Base-by-base conservation (phyloP, 1,284 basidiomycete species). In the Sporisorium iseilematis-ciliati region DNA sequence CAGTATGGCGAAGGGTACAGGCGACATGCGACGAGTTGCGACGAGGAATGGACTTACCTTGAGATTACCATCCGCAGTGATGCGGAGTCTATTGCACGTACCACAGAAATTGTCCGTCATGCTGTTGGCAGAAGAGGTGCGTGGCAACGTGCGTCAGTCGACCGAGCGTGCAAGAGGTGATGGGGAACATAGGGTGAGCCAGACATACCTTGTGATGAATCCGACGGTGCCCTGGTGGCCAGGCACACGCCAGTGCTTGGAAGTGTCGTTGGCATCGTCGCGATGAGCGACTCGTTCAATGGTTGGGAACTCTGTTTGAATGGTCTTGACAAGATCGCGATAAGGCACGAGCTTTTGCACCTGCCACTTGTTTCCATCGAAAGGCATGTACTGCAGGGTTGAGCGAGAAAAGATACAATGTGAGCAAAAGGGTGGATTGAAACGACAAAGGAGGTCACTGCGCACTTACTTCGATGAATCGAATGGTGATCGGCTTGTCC, bases 21-120 rank as follows among this genome's bases (percentile, higher is more conserved):
- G 12, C 29, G 38, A 29, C 33, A 16, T 31, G 35, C 11, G 26
- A 48, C 10, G 46, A 7, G 46, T 21, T 16, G 52, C 16, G 38
- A 42, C 26, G 35, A 21, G 40, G 12, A 5, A 35, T 16, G 12
- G 18, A 53, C 85, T 78, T 78, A 90, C 93, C 89, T 95, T 95
- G 80, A 95, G 92, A 83, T 94, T 90, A 5, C 94, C 93, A 82
- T 95, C 93, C 16, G 93, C 92, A 33, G 92, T 94, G 54, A 95
- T 88, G 45, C 94, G 88, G 59, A 95, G 87, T 70, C 93, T 88
- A 82, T 94, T 94, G 86, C 93, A 95, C 2, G 91, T 91, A 4
- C 90, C 89, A 85, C 93, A 95, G 82, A 95, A 94, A 85, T 94
- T 93, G 84, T 95, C 93, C 31, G 93, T 94, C 81, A 82, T 82